These are phyloP conservation scores for Xylariaceae sp. DNA, from an alignment of 2,329 filamentous ascomycete species.

Conservation along the genomic window DNA sequence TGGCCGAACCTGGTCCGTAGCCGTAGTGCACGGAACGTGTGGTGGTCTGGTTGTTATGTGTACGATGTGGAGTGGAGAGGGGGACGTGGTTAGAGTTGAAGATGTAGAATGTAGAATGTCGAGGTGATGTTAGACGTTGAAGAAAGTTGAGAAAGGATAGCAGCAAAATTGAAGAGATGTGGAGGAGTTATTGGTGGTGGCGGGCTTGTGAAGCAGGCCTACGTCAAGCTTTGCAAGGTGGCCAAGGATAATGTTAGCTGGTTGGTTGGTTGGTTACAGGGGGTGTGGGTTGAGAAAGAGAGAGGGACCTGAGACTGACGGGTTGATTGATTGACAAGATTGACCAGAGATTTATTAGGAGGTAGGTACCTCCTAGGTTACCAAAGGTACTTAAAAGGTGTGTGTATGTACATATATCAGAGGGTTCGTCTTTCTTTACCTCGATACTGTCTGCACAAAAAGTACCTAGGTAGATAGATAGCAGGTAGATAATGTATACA, in stretches of 20 bases:
- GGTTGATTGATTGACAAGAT: too few species aligned
- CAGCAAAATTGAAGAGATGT: neutral
- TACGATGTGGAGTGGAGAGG: too few species aligned
- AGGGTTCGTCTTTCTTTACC: too few species aligned
- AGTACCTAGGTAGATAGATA: too few species aligned
- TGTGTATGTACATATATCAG: too few species aligned
- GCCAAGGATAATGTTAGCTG: constrained; percentile 19
- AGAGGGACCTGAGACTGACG: too few species aligned
- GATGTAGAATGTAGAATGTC: neutral
- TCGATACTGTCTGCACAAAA: too few species aligned
- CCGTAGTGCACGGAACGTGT: neutral
- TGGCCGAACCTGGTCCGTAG: too few species aligned
- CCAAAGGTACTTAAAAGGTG: too few species aligned
- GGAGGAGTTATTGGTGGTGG: constrained; percentile 12
- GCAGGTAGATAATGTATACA: too few species aligned
- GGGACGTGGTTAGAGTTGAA: neutral
- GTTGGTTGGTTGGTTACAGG: neutral
- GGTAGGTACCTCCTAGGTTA: too few species aligned
- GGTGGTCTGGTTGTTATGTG: neutral
- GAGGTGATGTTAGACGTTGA: neutral
- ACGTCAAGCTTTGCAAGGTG: constrained; percentile 32
- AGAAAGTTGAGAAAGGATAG: neutral
- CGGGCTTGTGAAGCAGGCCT: constrained; percentile 25
- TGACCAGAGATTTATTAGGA: too few species aligned
- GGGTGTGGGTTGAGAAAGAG: neutral